Evolutionary conservation across 2,329 filamentous ascomycete species (phyloP), one percentile per base, ranked within the genome.

Genomic region (Neopestalotiopsis sp.): DNA sequence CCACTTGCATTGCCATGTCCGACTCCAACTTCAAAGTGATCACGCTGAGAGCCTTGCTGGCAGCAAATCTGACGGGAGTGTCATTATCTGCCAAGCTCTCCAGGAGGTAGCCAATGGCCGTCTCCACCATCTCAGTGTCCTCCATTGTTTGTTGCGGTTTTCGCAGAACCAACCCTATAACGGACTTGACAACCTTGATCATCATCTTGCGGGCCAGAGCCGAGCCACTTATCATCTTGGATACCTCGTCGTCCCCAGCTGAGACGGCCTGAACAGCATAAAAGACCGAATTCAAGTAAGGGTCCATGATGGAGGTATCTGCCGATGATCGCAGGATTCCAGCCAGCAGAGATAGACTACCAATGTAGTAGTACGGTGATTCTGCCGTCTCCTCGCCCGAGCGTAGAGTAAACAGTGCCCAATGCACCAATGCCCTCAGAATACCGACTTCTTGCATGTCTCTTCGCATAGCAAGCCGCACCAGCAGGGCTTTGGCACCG

Each of bases 41-140:
- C 66, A 97, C 88, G 79, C 94, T 97, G 59, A 98, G 87, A 4
- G 94, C 93, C 81, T 99, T 99, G 79, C 94, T 97, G 24, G 95
- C 94, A 40, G 95, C 92, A 74, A 97, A 89, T 49, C 96, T 88
- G 13, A 99, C 95, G 0, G 94, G 94, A 0, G 95, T 98, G 75
- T 98, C 95, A 70, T 93, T 93, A 78, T 99, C 96, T 1, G 90
- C 90, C 1, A 98, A 84, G 13, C 88, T 87, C 70, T 94, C 91
- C 2, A 99, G 86, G 3, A 98, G 86, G 75, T 93, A 90, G 67
- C 94, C 92, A 73, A 99, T 94, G 4, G 92, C 89, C 38, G 91
- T 91, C 81, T 98, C 95, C 17, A 97, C 79, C 77, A 92, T 84
- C 67, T 88, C 87, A 4, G 83, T 84, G 65, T 82, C 81, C 13